Conservation (phyloP, 768 basidiomycete genomes). For the Leccinum broughii region DNA sequence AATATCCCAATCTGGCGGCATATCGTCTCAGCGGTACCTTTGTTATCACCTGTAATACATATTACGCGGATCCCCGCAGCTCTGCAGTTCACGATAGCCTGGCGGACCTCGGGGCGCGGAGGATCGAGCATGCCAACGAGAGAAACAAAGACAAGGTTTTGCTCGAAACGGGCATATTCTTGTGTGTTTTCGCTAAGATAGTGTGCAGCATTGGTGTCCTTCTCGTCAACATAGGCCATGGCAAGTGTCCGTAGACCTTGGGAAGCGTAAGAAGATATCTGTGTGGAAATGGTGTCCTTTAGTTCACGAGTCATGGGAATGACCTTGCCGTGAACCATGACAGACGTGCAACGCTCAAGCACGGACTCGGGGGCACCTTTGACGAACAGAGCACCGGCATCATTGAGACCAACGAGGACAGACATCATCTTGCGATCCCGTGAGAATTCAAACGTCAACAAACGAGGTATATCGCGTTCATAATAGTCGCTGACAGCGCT, state of each 20-base stretch:
- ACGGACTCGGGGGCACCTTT: constrained; percentile 98
- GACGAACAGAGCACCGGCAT: constrained; percentile 78
- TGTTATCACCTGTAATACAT: constrained; percentile 98
- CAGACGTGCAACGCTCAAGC: constrained; percentile 81
- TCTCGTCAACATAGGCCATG: constrained; percentile 79
- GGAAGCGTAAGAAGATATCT: constrained; percentile 71
- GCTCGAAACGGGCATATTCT: constrained; percentile 90
- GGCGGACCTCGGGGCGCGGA: constrained; percentile 88
- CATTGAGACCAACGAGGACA: constrained; percentile 75
- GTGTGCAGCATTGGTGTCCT: constrained; percentile 74
- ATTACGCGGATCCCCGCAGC: constrained; percentile 94
- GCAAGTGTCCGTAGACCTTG: constrained; percentile 90
- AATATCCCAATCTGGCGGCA: constrained; percentile 97
- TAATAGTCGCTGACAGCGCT: constrained; percentile 85
- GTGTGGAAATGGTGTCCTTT: constrained; percentile 58
- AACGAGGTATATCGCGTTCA: constrained; percentile 70
- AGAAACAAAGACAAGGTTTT: constrained; percentile 89
- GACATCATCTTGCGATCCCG: constrained; percentile 99
- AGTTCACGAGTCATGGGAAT: constrained; percentile 67
- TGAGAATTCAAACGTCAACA: constrained; percentile 96
- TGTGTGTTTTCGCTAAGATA: constrained; percentile 77
- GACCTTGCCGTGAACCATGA: constrained; percentile 61
- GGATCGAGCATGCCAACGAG: constrained; percentile 98
- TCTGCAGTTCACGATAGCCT: constrained; percentile 85
- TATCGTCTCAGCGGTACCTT: constrained; percentile 96